Evolutionary conservation across 495 filamentous ascomycete species (phyloP).

Genomic region (Hypoxylon perforatum): DNA sequence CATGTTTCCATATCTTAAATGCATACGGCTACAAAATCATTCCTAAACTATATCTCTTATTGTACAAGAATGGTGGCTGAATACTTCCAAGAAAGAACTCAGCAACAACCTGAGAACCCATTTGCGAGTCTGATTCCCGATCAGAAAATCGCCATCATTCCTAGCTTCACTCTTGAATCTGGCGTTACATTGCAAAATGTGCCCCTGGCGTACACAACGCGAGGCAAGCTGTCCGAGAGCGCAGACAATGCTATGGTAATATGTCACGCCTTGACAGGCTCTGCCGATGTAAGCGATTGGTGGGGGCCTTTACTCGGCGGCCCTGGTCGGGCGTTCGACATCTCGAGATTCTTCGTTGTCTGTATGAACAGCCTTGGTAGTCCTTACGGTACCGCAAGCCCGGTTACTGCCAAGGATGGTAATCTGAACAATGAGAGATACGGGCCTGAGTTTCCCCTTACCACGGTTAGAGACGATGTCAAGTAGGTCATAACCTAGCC

Average conservation of each 20-base stretch:
- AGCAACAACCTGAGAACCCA: slow-evolving; percentile 87
- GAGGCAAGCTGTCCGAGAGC: slow-evolving; percentile 77
- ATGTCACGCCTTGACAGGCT: slow-evolving; percentile 95
- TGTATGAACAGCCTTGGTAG: slow-evolving; percentile 97
- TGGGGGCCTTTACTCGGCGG: slow-evolving; percentile 96
- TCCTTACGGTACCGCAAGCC: slow-evolving; percentile 95
- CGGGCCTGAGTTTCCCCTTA: slow-evolving; percentile 95
- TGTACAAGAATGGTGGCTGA: slow-evolving; percentile 58
- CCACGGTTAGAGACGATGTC: slow-evolving; percentile 94
- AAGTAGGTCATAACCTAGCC: slow-evolving; percentile 66
- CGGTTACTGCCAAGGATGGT: slow-evolving; percentile 87
- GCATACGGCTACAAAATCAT: neutral
- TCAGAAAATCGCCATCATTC: slow-evolving; percentile 85
- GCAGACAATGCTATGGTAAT: slow-evolving; percentile 95
- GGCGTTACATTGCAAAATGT: slow-evolving; percentile 88
- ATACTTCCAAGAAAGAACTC: slow-evolving; percentile 69
- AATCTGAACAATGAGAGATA: slow-evolving; percentile 80
- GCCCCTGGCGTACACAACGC: slow-evolving; percentile 90
- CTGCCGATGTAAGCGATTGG: slow-evolving; percentile 96
- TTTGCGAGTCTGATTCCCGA: slow-evolving; percentile 86
- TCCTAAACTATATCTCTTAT: neutral
- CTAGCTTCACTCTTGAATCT: slow-evolving; percentile 92
- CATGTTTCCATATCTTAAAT: too few relatives aligned
- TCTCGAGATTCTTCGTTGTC: slow-evolving; percentile 89
- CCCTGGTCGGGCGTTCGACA: slow-evolving; percentile 90